Base-by-base conservation (phyloP, 768 basidiomycete species). In the Boletales sp. region DNA sequence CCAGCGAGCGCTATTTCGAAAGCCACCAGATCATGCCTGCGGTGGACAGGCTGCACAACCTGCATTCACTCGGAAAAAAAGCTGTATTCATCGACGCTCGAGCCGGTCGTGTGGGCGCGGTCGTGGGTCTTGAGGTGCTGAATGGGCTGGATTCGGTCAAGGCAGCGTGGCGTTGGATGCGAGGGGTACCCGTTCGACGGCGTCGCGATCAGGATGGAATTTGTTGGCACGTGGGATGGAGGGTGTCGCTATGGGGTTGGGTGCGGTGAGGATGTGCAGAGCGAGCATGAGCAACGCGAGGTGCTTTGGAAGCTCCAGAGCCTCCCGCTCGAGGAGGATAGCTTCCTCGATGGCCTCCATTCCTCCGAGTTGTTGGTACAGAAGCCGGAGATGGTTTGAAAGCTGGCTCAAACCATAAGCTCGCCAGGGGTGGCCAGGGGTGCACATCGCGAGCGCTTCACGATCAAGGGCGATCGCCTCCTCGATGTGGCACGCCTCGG, bases 21-120 rank as follows among this genome's bases (percentile, higher is more conserved):
- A 98, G 98, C 68, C 94, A 97, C 70, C 80, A 81, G 41, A 66
- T 94, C 39, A 83, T 98, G n/a, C n/a, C n/a, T n/a, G n/a, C 84
- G 2, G 79, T 89, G 43, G 94, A 99, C 71, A 94, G n/a, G n/a
- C n/a, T n/a, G n/a, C n/a, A n/a, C n/a, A n/a, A n/a, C n/a, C n/a
- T n/a, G n/a, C n/a, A n/a, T n/a, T n/a, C n/a, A n/a, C n/a, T n/a
- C n/a, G n/a, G n/a, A n/a, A n/a, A n/a, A n/a, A n/a, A 90, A 90
- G 59, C 62, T 98, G 15, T 98, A 94, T 65, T 72, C 84, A 2
- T 79, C 79, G 4, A 81, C 84, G 38, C 70, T 72, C 32, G 78
- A 75, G 21, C 83, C 86, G 2, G 61, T 94, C 13, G 93, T 96
- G 15, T 93, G 90, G 90, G 84, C 83, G 3, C 81, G 95, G 46